Conservation (phyloP, 176 grass and related monocot species). For the Carex pumila region DNA sequence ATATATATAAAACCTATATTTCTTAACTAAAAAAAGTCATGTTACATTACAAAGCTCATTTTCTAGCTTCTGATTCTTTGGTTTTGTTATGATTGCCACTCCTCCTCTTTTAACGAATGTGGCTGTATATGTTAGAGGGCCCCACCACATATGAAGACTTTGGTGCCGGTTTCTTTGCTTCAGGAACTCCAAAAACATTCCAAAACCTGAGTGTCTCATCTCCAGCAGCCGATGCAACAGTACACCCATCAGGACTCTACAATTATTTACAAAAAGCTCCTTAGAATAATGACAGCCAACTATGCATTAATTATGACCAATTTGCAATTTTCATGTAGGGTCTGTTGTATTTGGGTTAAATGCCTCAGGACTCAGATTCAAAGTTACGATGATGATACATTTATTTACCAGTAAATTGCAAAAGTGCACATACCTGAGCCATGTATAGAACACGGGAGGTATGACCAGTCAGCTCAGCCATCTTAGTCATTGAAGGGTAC, state of each 20-base stretch:
- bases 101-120: conserved; percentile 39
- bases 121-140: conserved; percentile 35
- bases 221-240: conserved; percentile 38
- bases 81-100: too few species aligned
- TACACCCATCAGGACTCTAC: conserved; percentile 48
- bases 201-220: conserved; percentile 55
- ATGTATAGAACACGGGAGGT: conserved; percentile 50
- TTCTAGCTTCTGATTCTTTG: too few species aligned
- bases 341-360: too few species aligned
- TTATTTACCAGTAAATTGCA: not conserved
- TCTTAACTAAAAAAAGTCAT: too few species aligned
- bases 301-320: not conserved
- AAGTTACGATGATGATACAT: not conserved
- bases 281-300: not conserved
- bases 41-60: too few species aligned
- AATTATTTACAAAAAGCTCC: conserved; percentile 19
- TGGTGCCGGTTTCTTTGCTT: conserved; percentile 25
- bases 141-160: conserved; percentile 15
- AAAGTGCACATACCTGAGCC: conserved; percentile 37
- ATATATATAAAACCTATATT: too few species aligned
- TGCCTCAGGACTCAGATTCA: not conserved
- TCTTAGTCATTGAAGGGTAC: conserved; percentile 48
- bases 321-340: not conserved
- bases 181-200: conserved; percentile 43
- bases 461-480: conserved; percentile 42